Evolutionary conservation across 2,329 filamentous ascomycete species (phyloP), one percentile per base, ranked within the genome.

Genomic region (Xylariomycetidae sp.): DNA sequence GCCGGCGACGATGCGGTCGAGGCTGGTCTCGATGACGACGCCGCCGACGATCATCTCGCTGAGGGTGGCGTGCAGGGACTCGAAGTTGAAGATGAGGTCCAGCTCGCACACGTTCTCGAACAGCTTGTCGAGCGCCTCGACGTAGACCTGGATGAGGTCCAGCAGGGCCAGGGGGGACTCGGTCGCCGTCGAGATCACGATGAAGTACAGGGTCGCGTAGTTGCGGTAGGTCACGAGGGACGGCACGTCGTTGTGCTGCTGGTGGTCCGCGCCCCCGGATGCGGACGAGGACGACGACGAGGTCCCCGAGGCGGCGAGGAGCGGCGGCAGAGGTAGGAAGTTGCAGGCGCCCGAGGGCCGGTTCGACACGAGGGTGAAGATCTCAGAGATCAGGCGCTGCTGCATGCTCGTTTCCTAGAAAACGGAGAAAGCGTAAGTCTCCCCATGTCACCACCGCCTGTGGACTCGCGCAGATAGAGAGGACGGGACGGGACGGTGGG

Each of bases 61-160:
- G 8, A 97, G 68, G 12, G 88, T 81, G 7, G 90, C 85, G 67
- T 98, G 92, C 52, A 98, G 71, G 12, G 88, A 94, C 72, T 98
- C 92, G 51, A 95, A 98, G 59, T 97, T 97, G 69, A 98, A 98
- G 60, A 98, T 98, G 49, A 98, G 74, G 61, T 98, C 89, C 36
- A 98, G 71, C 68, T 98, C 92, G 72, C 92, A 98, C 8, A 98
- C 92, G 58, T 98, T 96, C 66, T 97, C 92, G 57, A 98, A 98
- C 25, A 98, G 72, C 45, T 88, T 80, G 61, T 98, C 92, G 22
- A 98, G 75, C 1, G 90, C 82, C 63, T 98, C 92, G 44, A 98
- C 92, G 53, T 96, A 98, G 40, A 98, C 92, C 63, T 98, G 92
- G 46, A 98, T 97, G 34, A 98, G 69, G 61, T 98, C 92, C 42